Evolutionary conservation across 768 basidiomycete species (phyloP), one percentile per base, ranked within the genome.

Genomic region (Rhodotorula sphaerocarpa): DNA sequence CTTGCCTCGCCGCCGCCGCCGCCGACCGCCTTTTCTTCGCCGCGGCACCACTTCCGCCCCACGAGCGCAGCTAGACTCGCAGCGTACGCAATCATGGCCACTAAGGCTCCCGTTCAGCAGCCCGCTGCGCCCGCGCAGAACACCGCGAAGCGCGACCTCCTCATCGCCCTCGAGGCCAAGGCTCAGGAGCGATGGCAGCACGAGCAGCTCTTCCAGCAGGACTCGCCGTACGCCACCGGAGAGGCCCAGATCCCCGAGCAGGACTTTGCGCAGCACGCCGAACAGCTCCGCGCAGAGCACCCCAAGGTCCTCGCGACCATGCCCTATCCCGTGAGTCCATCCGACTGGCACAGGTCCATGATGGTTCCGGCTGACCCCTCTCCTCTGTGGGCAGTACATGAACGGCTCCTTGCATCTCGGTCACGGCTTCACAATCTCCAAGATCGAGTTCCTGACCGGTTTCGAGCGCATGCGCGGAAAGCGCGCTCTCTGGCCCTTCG

Each of bases 271-370:
- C 31, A 54, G 43, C 31, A 57, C 27, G 78, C 78, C 23, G 79
- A 80, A 27, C 79, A 92, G 73, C 77, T 93, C 71, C 79, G 80
- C 65, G 79, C 85, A 72, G 83, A 84, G 76, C 82, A 84, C 75
- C 92, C 92, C 25, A 97, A 96, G 79, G 97, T 92, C 90, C 87
- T 96, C 74, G 95, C 93, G 57, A 95, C 84, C 77, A 93, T 87
- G 76, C 92, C 92, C 55, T 95, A 80, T 77, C 88, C 90, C 10
- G 65, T 63, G 1, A 23, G 61, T 55, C 36, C 33, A n/a, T n/a
- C n/a, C n/a, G n/a, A n/a, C n/a, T 21, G 39, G 1, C 31, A 23
- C 53, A 15, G 25, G 11, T 6, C 44, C 46, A 5, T 3, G n/a
- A 7, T 30, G 21, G 27, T 12, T 36, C 28, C 5, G 3, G 0